phyloP scores from a whole-genome alignment of 1,284 basidiomycete genomes.

The Sporisorium reilianum region DNA sequence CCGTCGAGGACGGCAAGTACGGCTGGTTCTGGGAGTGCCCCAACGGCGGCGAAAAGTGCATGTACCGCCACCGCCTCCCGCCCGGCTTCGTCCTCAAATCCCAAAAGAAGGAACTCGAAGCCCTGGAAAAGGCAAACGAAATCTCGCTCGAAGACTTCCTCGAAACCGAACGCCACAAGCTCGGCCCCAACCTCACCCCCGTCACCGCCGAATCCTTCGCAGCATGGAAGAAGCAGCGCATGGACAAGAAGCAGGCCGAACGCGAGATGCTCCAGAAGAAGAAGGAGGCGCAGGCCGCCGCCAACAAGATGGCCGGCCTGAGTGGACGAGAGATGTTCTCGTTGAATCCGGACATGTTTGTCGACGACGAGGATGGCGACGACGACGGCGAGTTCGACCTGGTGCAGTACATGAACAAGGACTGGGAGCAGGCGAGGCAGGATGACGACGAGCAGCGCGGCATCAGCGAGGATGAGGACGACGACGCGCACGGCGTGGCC shows the following conservation, averaged over 20 bases:
- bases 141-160: conserved; percentile 97
- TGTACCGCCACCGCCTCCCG: conserved; percentile 94
- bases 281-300: conserved; percentile 84
- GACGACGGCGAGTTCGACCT: conserved; percentile 61
- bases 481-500: conserved; percentile 15
- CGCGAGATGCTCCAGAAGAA: conserved; percentile 88
- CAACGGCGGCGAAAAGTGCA: conserved; percentile 78
- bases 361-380: conserved; percentile 75
- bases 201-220: conserved; percentile 95
- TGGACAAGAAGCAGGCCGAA: conserved; percentile 78
- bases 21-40: conserved; percentile 85
- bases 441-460: conserved; percentile 46
- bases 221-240: conserved; percentile 82
- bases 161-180: conserved; percentile 92
- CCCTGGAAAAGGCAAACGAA: conserved; percentile 82
- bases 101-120: conserved; percentile 75
- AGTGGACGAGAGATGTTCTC: conserved; percentile 91
- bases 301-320: conserved; percentile 93
- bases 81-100: conserved; percentile 87
- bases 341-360: conserved; percentile 95
- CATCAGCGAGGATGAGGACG: conserved; percentile 36
- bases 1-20: conserved; percentile 91
- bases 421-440: conserved; percentile 63
- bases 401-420: conserved; percentile 59
- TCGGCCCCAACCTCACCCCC: conserved; percentile 80